Conservation (phyloP, 345 rosid genomes). For the Anacardium occidentale region DNA sequence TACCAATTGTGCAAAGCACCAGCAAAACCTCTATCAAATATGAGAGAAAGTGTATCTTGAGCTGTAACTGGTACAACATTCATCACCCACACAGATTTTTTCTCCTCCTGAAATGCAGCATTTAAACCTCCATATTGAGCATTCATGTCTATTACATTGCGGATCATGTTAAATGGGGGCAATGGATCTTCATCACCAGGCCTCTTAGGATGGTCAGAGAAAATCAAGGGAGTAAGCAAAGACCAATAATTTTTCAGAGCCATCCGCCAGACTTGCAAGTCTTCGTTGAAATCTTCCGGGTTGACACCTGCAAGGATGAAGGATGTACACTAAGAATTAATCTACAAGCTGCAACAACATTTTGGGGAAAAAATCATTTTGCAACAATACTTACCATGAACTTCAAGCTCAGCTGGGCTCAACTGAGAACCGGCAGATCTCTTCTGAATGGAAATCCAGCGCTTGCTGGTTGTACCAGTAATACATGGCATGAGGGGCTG, state of each 20-base stretch:
- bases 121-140: conserved; percentile 87
- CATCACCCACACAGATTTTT: conserved; percentile 90
- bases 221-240: conserved; percentile 86
- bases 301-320: conserved; percentile 56
- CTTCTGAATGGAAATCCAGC: conserved; percentile 86
- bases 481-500: conserved; percentile 79
- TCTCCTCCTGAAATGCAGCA: conserved; percentile 69
- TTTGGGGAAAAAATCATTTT: background rate
- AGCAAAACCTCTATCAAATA: conserved; percentile 81
- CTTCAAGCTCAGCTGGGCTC: conserved; percentile 59
- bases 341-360: background rate
- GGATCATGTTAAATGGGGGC: conserved; percentile 94
- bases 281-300: conserved; percentile 75
- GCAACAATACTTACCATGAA: conserved; percentile 78
- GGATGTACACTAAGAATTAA: background rate
- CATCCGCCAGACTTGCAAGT: conserved; percentile 62
- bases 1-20: conserved; percentile 97
- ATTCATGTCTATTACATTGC: conserved; percentile 99
- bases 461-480: conserved; percentile 72
- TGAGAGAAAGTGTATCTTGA: conserved; percentile 75
- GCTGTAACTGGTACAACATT: conserved; percentile 84
- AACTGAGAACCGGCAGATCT: conserved; percentile 60
- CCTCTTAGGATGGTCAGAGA: conserved; percentile 99
- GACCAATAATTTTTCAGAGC: conserved; percentile 92
- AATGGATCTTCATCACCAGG: conserved; percentile 98